These are phyloP conservation scores for Malus sieversii DNA, from an alignment of 306 rosid species.

Conservation along the genomic window DNA sequence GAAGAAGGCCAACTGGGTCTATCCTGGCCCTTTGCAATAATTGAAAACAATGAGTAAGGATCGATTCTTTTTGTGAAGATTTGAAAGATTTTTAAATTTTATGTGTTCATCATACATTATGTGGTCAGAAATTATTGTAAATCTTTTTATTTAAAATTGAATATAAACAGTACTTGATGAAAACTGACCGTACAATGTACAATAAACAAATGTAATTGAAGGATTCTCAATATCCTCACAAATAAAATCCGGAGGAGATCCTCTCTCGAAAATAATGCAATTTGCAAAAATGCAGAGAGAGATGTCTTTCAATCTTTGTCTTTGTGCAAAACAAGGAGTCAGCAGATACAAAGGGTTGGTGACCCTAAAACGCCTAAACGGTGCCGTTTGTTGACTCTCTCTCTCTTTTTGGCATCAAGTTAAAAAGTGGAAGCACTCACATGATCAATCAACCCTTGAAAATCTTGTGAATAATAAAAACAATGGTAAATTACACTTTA, in stretches of 20 bases:
- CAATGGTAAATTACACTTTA: too few relatives aligned
- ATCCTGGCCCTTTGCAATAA: background rate
- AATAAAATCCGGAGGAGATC: fast-evolving
- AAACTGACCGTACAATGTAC: fast-evolving
- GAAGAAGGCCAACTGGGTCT: background rate
- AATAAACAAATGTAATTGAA: fast-evolving
- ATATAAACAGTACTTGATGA: too few relatives aligned
- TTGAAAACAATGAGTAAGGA: background rate
- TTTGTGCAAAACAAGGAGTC: background rate
- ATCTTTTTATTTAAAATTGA: too few relatives aligned
- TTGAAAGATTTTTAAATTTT: fast-evolving
- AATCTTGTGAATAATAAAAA: background rate
- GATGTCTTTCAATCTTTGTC: background rate
- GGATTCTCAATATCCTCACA: fast-evolving
- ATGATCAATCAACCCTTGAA: background rate
- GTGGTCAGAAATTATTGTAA: fast-evolving
- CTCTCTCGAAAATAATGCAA: background rate
- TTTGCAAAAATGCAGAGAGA: background rate
- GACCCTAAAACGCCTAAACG: background rate
- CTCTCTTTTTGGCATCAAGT: background rate
- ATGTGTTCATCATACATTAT: fast-evolving
- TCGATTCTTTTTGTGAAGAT: too few relatives aligned
- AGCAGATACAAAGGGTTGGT: background rate
- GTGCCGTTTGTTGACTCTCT: background rate
- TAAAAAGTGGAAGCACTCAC: background rate